phyloP scores from a whole-genome alignment of 2,329 filamentous ascomycete genomes.

The Fusarium protoensiforme region DNA sequence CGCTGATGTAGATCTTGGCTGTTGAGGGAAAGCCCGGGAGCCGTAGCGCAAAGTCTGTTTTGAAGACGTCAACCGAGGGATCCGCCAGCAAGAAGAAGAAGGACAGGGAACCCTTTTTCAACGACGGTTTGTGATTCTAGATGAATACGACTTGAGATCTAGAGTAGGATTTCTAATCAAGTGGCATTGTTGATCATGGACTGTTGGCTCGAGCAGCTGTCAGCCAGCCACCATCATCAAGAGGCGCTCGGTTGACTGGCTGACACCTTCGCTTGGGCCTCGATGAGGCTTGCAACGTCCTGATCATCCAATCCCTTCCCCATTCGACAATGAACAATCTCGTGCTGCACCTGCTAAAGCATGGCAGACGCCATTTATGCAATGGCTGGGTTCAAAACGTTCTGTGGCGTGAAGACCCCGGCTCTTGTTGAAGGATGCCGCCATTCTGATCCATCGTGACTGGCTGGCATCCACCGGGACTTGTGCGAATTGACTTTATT shows the following conservation, averaged over 20 bases:
- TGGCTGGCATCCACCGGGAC: constrained; percentile 14
- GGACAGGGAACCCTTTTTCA: neutral
- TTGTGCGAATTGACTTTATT: constrained; percentile 1
- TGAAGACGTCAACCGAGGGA: neutral
- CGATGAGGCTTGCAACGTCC: neutral
- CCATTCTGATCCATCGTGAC: constrained; percentile 8
- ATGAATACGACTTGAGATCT: neutral
- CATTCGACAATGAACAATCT: constrained; percentile 4
- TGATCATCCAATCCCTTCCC: constrained; percentile 1
- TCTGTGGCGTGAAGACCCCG: neutral
- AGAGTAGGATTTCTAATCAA: neutral
- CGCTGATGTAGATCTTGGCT: constrained; percentile 21
- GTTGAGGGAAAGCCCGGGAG: neutral
- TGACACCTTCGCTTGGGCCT: neutral
- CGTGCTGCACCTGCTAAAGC: neutral
- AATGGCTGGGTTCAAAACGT: neutral
- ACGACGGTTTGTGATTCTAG: neutral
- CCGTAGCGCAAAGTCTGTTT: constrained; percentile 15
- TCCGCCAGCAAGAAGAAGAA: neutral
- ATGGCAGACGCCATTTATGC: neutral
- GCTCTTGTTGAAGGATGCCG: neutral
- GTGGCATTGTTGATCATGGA: neutral
- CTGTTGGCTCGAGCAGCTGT: constrained; percentile 7
- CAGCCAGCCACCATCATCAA: constrained; percentile 16
- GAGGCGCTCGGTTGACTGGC: neutral